Evolutionary conservation across 2,329 filamentous ascomycete species (phyloP).

Genomic region (Cercospora beticola): DNA sequence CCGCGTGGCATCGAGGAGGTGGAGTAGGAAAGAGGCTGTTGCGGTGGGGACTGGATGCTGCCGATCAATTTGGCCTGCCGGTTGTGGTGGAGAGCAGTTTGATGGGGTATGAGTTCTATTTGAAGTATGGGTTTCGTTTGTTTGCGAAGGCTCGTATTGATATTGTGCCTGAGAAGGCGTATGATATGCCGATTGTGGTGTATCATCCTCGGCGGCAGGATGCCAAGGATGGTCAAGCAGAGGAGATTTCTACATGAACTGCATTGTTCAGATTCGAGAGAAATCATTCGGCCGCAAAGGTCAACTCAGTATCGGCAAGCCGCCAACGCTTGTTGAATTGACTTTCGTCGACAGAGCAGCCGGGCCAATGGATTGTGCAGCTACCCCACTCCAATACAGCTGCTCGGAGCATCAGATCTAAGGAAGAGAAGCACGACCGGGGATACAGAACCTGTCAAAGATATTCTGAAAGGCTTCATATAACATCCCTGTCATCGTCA

Average conservation of each 20-base stretch:
- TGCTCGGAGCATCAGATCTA: neutral
- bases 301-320: neutral
- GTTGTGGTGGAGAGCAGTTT: constrained; percentile 23
- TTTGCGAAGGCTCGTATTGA: constrained; percentile 20
- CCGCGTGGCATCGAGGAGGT: constrained; percentile 21
- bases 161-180: constrained; percentile 24
- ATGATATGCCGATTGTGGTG: constrained; percentile 24
- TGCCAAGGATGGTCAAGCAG: neutral
- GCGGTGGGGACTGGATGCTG: constrained; percentile 23
- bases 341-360: neutral
- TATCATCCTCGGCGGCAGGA: constrained; percentile 13
- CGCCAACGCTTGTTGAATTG: neutral
- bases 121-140: constrained; percentile 23
- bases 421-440: neutral
- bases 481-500: neutral
- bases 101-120: constrained; percentile 25
- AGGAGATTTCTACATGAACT: neutral
- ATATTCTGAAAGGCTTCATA: neutral
- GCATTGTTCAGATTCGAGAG: neutral
- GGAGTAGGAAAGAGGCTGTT: constrained; percentile 22
- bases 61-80: constrained; percentile 15
- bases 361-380: neutral
- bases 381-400: neutral
- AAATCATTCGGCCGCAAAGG: neutral
- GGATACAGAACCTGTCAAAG: neutral